Evolutionary conservation across 768 basidiomycete genomes (phyloP).

Genomic region (Butyriboletus loyo): DNA sequence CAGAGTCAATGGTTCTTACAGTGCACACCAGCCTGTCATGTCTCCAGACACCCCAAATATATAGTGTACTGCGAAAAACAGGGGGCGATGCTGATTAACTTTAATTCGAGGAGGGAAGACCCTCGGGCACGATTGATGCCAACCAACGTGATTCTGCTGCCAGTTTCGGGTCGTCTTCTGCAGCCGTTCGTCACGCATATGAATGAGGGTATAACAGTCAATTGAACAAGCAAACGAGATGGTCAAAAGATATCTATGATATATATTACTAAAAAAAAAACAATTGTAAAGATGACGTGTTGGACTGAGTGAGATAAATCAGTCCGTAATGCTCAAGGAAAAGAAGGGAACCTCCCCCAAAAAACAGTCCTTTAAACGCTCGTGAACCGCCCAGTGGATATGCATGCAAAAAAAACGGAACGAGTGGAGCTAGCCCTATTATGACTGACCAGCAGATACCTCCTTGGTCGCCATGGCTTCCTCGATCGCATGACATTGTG

Average conservation of each 20-base stretch:
- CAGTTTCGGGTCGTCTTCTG: not conserved
- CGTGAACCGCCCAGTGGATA: not conserved
- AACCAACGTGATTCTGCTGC: not conserved
- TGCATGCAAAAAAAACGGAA: not conserved
- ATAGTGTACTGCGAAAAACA: not conserved
- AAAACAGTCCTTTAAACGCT: not conserved
- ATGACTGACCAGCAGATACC: not conserved
- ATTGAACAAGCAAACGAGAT: constrained; percentile 7
- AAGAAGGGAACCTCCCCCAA: not conserved
- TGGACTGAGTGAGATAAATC: not conserved
- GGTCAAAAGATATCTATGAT: not conserved
- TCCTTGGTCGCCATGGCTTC: constrained; percentile 31
- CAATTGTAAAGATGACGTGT: not conserved
- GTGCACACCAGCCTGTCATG: too few species aligned
- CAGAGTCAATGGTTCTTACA: too few species aligned
- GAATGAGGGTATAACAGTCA: not conserved
- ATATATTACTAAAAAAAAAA: not conserved
- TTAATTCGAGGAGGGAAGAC: not conserved
- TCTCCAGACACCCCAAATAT: too few species aligned
- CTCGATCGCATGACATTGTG: constrained; percentile 68
- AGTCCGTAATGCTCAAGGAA: not conserved
- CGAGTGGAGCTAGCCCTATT: not conserved
- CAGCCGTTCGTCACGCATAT: not conserved
- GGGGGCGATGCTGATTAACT: not conserved
- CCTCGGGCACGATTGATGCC: not conserved